A percentile compares a stretch with the other conserved stretches of the same genome.
Conservation (phyloP, 164 flowering plant species). For the Amborella trichopoda region DNA sequence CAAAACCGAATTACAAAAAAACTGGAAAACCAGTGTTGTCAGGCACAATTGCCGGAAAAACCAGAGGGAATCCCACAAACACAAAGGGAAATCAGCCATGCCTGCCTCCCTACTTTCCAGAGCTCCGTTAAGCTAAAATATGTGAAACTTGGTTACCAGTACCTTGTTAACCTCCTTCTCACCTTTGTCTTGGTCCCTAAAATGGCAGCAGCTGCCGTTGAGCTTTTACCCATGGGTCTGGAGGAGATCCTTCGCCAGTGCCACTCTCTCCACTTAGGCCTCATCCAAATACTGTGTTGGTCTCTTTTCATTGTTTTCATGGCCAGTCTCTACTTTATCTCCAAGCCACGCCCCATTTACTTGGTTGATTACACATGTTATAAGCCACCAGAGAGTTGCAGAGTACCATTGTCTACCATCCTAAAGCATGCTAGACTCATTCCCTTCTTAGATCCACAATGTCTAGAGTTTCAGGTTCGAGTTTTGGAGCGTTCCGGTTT, state of each 20-base stretch:
- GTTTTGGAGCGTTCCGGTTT: constrained; percentile 25
- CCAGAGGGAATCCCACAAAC: too few species aligned
- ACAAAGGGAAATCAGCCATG: neutral
- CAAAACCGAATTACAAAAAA: too few species aligned
- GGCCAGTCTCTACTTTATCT: constrained; percentile 40
- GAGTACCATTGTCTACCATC: constrained; percentile 17
- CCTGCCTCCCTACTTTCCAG: constrained; percentile 6
- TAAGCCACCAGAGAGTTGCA: constrained; percentile 26
- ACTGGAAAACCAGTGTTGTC: too few species aligned
- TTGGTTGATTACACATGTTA: constrained; percentile 53
- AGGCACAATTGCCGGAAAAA: too few species aligned
- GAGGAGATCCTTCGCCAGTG: constrained; percentile 1
- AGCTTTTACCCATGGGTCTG: constrained; percentile 5
- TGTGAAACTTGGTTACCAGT: constrained; percentile 12
- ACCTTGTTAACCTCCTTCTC: constrained; percentile 10
- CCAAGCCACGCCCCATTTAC: constrained; percentile 48
- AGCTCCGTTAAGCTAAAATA: constrained; percentile 16
- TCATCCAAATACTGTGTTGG: constrained; percentile 3
- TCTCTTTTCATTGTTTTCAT: constrained; percentile 24
- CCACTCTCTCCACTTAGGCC: constrained; percentile 1
- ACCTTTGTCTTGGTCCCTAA: constrained; percentile 7
- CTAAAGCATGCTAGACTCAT: constrained; percentile 20
- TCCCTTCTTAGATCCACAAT: constrained; percentile 18
- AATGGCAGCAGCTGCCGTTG: constrained; percentile 5
- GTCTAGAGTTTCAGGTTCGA: constrained; percentile 25